A percentile compares a stretch with the other conserved stretches of the same genome.
Evolutionary conservation across 345 rosid genomes (phyloP).

Genomic region (Ceriops tagal): DNA sequence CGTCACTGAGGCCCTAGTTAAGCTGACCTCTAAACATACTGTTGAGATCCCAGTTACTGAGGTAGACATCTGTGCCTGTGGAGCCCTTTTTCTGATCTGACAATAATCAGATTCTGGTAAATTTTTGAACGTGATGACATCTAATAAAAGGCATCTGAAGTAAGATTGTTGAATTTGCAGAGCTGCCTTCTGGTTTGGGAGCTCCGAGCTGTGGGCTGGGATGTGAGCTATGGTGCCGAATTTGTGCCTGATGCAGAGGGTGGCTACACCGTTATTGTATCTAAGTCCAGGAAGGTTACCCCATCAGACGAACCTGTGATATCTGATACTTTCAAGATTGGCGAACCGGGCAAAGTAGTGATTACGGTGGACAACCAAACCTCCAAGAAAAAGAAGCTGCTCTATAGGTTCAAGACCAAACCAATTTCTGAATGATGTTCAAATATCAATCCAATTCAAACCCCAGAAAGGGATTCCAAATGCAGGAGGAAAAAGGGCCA

Average conservation of each 20-base stretch:
- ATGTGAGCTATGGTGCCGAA: conserved; percentile 47
- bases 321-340: conserved; percentile 33
- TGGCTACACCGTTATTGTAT: conserved; percentile 44
- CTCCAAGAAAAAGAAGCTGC: conserved; percentile 49
- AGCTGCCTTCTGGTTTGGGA: conserved; percentile 39
- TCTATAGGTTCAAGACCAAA: conserved; percentile 46
- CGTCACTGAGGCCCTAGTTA: conserved; percentile 34
- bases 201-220: conserved; percentile 49
- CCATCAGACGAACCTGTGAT: conserved; percentile 31
- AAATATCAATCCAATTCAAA: not conserved
- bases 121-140: not conserved
- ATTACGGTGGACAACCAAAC: conserved; percentile 40
- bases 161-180: conserved; percentile 12
- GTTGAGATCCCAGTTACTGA: conserved; percentile 39
- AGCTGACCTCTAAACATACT: conserved; percentile 34
- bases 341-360: conserved; percentile 44
- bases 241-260: conserved; percentile 35
- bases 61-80: conserved; percentile 14
- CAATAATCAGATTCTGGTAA: not conserved
- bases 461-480: not conserved
- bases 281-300: conserved; percentile 36
- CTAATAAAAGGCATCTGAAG: not conserved
- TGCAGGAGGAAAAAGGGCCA: conserved; percentile 1
- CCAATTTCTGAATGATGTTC: conserved; percentile 24
- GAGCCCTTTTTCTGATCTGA: not conserved